These are phyloP conservation scores for Exobasidium rhododendri DNA, from an alignment of 1,284 basidiomycete species.

Conservation along the genomic window DNA sequence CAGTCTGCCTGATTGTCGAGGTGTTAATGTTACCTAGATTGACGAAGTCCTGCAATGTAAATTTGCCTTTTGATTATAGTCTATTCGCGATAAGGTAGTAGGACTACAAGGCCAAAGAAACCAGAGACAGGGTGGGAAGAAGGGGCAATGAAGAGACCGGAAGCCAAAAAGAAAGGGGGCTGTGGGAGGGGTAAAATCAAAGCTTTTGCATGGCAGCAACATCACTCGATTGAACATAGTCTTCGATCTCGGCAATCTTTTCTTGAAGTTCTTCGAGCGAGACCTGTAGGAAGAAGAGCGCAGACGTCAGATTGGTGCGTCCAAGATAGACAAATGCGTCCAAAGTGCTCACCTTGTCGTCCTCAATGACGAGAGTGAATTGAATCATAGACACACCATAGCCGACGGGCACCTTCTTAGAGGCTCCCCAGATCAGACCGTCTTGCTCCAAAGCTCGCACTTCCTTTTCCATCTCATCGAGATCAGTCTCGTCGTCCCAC, in stretches of 20 bases:
- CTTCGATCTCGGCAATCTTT: constrained; percentile 64
- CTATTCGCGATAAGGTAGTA: background rate
- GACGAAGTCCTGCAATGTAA: no score
- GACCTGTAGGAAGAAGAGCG: constrained; percentile 56
- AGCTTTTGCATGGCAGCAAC: constrained; percentile 53
- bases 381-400: constrained; percentile 89
- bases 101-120: no score
- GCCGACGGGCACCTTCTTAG: constrained; percentile 87
- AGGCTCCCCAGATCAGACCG: constrained; percentile 84
- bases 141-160: background rate
- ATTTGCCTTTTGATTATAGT: background rate
- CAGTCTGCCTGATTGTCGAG: constrained; percentile 27
- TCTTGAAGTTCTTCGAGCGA: constrained; percentile 86
- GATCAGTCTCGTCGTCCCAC: constrained; percentile 97
- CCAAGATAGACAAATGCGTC: no score
- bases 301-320: background rate
- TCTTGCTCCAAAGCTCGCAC: constrained; percentile 85
- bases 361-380: constrained; percentile 93
- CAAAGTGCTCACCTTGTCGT: constrained; percentile 68
- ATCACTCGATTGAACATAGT: constrained; percentile 93
- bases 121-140: background rate
- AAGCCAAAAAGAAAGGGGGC: background rate
- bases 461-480: constrained; percentile 75
- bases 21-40: no score
- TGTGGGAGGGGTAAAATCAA: constrained; percentile 22